Conservation (phyloP, 257 asterid species). For the Plantago ovata region DNA sequence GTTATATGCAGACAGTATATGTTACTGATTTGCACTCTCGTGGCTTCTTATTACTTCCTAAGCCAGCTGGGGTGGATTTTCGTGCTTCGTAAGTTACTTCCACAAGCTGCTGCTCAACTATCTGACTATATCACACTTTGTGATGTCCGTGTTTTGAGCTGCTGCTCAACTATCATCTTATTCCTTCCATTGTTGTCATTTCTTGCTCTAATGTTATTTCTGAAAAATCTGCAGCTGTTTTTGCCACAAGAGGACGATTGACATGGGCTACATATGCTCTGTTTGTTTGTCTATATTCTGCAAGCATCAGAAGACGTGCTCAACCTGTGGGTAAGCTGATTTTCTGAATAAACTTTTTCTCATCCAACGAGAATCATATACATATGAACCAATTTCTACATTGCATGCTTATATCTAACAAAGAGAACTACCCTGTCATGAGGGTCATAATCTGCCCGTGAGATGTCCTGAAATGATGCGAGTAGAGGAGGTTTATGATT, state of each 20-base stretch:
- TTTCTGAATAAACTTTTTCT: no score
- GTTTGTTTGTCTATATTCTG: constrained; percentile 94
- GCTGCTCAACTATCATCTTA: no score
- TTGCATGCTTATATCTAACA: no score
- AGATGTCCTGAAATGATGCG: no score
- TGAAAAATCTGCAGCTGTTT: constrained; percentile 56
- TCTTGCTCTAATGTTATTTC: background rate
- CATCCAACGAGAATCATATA: no score
- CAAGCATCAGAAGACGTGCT: constrained; percentile 82
- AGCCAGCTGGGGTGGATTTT: constrained; percentile 92
- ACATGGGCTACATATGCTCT: constrained; percentile 90
- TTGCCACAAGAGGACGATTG: constrained; percentile 92
- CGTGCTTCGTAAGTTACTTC: constrained; percentile 88
- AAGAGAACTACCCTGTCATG: no score
- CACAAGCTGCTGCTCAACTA: background rate
- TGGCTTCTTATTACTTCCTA: constrained; percentile 72
- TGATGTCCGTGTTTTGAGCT: no score
- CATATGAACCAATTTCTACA: no score
- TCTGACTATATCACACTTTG: no score
- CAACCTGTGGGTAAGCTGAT: constrained; percentile 56
- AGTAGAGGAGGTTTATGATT: no score
- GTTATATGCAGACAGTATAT: constrained; percentile 66
- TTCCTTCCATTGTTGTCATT: background rate
- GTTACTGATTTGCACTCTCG: constrained; percentile 95
- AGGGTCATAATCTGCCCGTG: no score